phyloP scores from a whole-genome alignment of 805 yeast species.

The Nakazawaea ambrosiae region DNA sequence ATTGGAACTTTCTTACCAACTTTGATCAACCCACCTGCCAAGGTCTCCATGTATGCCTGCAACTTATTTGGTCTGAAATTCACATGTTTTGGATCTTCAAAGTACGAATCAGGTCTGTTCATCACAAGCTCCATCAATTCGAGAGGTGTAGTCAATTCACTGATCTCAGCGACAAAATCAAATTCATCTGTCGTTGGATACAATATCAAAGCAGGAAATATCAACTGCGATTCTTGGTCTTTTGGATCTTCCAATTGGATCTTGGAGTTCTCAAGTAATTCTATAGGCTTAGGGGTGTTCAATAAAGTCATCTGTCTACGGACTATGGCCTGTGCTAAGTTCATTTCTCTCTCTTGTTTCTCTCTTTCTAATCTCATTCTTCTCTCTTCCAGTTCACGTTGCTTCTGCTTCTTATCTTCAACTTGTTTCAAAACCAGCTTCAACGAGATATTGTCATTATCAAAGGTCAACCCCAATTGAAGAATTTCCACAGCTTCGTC shows the following conservation, averaged over 20 bases:
- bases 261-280: slow-evolving; percentile 43
- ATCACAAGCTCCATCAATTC: slow-evolving; percentile 57
- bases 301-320: slow-evolving; percentile 50
- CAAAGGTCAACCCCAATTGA: slow-evolving; percentile 58
- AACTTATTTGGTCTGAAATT: slow-evolving; percentile 54
- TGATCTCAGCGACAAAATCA: slow-evolving; percentile 69
- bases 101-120: slow-evolving; percentile 66
- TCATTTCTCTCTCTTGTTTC: slow-evolving; percentile 32
- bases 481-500: slow-evolving; percentile 69
- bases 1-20: slow-evolving; percentile 72
- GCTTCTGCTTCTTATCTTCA: slow-evolving; percentile 18
- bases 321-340: slow-evolving; percentile 52
- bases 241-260: slow-evolving; percentile 53
- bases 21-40: slow-evolving; percentile 76
- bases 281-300: slow-evolving; percentile 47
- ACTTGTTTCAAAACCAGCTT: slow-evolving; percentile 36
- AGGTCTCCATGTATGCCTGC: slow-evolving; percentile 77
- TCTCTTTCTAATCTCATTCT: slow-evolving; percentile 30
- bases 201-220: slow-evolving; percentile 73
- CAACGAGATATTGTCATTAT: slow-evolving; percentile 52
- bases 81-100: slow-evolving; percentile 50
- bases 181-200: slow-evolving; percentile 83
- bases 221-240: slow-evolving; percentile 70
- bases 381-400: slow-evolving; percentile 21
- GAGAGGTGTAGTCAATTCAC: slow-evolving; percentile 62